Conservation (phyloP, 2,329 filamentous ascomycete genomes). For the Fusarium sp. region DNA sequence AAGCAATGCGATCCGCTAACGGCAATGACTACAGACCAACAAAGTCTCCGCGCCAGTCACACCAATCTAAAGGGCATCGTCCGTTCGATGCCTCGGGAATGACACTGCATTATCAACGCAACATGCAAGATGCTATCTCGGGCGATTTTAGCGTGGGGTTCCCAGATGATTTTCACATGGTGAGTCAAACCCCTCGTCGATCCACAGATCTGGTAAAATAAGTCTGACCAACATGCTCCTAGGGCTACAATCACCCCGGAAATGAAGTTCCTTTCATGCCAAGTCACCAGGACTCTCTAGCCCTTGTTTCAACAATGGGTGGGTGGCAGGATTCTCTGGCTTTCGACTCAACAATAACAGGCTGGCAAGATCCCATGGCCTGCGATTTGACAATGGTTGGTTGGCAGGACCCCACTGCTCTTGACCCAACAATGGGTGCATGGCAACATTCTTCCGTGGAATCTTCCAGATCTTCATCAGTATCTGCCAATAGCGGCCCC, state of each 20-base stretch:
- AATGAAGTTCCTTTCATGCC: not conserved
- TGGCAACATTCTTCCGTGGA: not conserved
- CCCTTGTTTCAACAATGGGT: not conserved
- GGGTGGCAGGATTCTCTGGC: not conserved
- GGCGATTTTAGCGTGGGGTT: not conserved
- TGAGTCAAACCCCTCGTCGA: not conserved
- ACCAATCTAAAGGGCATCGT: not conserved
- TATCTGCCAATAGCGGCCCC: not conserved
- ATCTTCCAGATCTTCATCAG: constrained; percentile 4
- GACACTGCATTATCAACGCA: not conserved
- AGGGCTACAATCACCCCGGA: not conserved
- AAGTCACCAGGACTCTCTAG: not conserved
- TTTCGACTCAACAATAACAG: not conserved
- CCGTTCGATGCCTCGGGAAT: not conserved
- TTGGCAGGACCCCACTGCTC: not conserved
- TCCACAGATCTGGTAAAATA: not conserved
- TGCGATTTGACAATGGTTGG: not conserved
- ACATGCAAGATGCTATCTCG: not conserved
- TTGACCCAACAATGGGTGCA: no score
- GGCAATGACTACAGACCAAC: not conserved
- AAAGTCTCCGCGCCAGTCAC: not conserved
- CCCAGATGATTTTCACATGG: not conserved
- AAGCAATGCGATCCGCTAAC: not conserved
- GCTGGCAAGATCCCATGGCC: not conserved
- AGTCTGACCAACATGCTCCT: not conserved